Evolutionary conservation across 2,329 filamentous ascomycete species (phyloP).

Genomic region (Amauroascus niger): DNA sequence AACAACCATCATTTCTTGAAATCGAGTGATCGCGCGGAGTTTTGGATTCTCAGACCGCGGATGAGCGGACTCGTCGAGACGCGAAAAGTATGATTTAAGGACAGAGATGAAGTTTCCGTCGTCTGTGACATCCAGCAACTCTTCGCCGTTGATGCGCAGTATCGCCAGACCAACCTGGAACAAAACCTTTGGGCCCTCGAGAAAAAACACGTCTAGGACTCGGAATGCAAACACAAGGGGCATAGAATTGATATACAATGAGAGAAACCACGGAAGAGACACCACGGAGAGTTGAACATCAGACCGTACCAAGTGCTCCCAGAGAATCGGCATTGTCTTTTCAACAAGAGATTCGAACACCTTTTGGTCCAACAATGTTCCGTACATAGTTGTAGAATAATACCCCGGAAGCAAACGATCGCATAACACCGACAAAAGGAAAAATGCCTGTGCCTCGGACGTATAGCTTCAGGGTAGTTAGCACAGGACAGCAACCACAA

Average conservation of each 20-base stretch:
- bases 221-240: slow-evolving; percentile 94
- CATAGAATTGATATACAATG: slow-evolving; percentile 99
- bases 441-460: slow-evolving; percentile 93
- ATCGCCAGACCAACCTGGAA: slow-evolving; percentile 98
- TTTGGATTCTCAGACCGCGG: slow-evolving; percentile 94
- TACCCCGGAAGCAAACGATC: slow-evolving; percentile 90
- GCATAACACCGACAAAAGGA: slow-evolving; percentile 80
- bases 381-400: slow-evolving; percentile 99
- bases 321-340: slow-evolving; percentile 95
- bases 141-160: slow-evolving; percentile 90
- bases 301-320: slow-evolving; percentile 94
- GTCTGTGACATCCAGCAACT: slow-evolving; percentile 82
- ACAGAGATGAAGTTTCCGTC: slow-evolving; percentile 96
- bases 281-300: slow-evolving; percentile 97
- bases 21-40: slow-evolving; percentile 82
- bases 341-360: slow-evolving; percentile 98
- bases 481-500: slow-evolving; percentile 17
- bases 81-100: slow-evolving; percentile 86
- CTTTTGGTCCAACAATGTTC: slow-evolving; percentile 88
- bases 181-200: slow-evolving; percentile 92
- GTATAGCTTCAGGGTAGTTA: slow-evolving; percentile 58
- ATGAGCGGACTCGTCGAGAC: slow-evolving; percentile 89
- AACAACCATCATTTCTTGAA: slow-evolving; percentile 97
- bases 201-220: slow-evolving; percentile 94
- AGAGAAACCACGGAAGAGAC: slow-evolving; percentile 94